phyloP scores from a whole-genome alignment of 345 rosid genomes.

The Bruguiera parviflora region DNA sequence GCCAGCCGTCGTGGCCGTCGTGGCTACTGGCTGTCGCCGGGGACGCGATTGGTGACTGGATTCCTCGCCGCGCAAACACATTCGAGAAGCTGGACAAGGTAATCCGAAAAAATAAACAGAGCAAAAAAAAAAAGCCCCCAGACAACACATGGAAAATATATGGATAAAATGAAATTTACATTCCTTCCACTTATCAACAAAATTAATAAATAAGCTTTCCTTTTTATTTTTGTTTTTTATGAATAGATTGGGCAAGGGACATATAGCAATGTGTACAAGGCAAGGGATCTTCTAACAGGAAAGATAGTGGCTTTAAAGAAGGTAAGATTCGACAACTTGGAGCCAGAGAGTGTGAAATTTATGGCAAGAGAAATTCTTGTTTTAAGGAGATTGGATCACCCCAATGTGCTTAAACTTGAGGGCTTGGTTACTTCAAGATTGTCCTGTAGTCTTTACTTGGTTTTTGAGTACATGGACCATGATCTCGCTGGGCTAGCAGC shows the following conservation, averaged over 20 bases:
- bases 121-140: background rate
- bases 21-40: slow-evolving; percentile 84
- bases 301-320: slow-evolving; percentile 95
- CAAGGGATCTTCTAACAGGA: slow-evolving; percentile 74
- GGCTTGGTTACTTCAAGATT: slow-evolving; percentile 89
- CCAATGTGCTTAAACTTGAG: slow-evolving; percentile 80
- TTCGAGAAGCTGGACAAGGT: slow-evolving; percentile 89
- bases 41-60: slow-evolving; percentile 66
- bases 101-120: background rate
- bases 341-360: slow-evolving; percentile 89
- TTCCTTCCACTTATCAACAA: background rate
- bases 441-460: slow-evolving; percentile 85
- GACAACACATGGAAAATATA: no score
- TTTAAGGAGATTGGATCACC: slow-evolving; percentile 65
- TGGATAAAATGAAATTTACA: background rate
- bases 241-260: slow-evolving; percentile 93
- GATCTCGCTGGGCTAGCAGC: slow-evolving; percentile 89
- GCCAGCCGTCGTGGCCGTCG: slow-evolving; percentile 69
- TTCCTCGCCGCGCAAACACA: slow-evolving; percentile 73
- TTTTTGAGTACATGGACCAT: slow-evolving; percentile 95
- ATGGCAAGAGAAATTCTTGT: slow-evolving; percentile 98
- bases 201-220: background rate
- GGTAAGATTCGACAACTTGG: slow-evolving; percentile 90
- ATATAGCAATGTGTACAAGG: slow-evolving; percentile 93
- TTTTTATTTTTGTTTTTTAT: slow-evolving; percentile 2